phyloP scores from a whole-genome alignment of 2,329 filamentous ascomycete genomes.

The Arthrobotrys conoides region DNA sequence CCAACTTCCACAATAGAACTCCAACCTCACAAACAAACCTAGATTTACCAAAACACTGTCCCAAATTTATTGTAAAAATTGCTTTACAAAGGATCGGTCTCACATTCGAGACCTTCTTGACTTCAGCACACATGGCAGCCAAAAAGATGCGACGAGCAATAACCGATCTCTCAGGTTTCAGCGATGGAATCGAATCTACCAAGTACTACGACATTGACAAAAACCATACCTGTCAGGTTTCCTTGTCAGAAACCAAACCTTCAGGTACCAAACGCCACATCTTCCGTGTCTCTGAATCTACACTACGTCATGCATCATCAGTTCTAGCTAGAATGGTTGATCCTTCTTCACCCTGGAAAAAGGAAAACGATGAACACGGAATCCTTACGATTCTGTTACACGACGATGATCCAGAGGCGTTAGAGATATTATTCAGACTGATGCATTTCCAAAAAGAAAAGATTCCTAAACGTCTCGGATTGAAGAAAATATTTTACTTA shows the following conservation, averaged over 20 bases:
- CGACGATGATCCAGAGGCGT: slow-evolving; percentile 39
- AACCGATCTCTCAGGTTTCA: not conserved
- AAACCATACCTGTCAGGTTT: slow-evolving; percentile 41
- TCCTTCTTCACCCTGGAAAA: slow-evolving; percentile 43
- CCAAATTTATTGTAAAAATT: too few species aligned
- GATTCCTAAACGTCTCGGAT: slow-evolving; percentile 28
- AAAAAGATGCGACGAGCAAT: not conserved
- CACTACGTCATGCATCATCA: slow-evolving; percentile 43
- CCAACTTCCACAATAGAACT: not conserved
- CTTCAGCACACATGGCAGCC: not conserved
- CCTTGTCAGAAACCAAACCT: not conserved
- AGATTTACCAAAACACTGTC: not conserved
- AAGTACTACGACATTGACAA: slow-evolving; percentile 30
- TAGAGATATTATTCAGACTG: slow-evolving; percentile 37
- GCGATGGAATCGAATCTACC: not conserved
- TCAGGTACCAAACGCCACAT: slow-evolving; percentile 1
- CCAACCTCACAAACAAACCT: not conserved
- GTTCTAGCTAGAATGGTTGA: slow-evolving; percentile 52
- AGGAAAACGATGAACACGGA: slow-evolving; percentile 3
- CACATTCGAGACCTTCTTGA: not conserved
- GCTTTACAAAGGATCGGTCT: not conserved
- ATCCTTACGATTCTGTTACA: slow-evolving; percentile 21
- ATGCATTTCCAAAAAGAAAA: slow-evolving; percentile 49
- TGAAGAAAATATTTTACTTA: slow-evolving; percentile 39
- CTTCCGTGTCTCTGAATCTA: slow-evolving; percentile 33